Evolutionary conservation across 306 rosid genomes (phyloP).

Genomic region (Lotus japonicus): DNA sequence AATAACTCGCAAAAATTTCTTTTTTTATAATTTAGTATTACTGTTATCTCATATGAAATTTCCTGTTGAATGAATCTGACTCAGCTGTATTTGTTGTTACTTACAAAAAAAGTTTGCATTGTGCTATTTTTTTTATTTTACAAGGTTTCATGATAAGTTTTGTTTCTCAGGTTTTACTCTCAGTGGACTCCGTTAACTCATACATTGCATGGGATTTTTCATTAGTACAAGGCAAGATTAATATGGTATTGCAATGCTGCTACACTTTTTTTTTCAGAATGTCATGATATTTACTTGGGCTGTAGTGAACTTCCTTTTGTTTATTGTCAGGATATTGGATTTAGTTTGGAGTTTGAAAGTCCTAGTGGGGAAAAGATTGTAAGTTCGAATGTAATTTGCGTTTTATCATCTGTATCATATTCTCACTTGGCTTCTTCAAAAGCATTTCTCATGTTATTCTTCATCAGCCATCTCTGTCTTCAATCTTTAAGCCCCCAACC

Average conservation of each 20-base stretch:
- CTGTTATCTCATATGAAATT: neutral
- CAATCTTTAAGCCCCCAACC: neutral
- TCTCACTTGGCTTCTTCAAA: constrained; percentile 4
- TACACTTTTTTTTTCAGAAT: constrained; percentile 16
- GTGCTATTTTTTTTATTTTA: constrained; percentile 9
- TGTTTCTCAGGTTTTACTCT: constrained; percentile 53
- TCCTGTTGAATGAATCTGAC: constrained; percentile 7
- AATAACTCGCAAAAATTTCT: neutral
- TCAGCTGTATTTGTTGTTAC: neutral
- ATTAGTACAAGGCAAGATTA: constrained; percentile 79
- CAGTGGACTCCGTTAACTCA: constrained; percentile 77
- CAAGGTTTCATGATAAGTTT: neutral
- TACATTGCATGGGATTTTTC: constrained; percentile 99
- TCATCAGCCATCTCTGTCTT: neutral
- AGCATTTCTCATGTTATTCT: constrained; percentile 8
- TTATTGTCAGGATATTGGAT: constrained; percentile 78
- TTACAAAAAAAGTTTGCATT: neutral
- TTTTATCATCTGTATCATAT: neutral
- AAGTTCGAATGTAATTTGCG: constrained; percentile 27
- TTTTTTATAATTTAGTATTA: neutral
- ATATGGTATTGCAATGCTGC: constrained; percentile 60
- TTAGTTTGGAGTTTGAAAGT: constrained; percentile 72
- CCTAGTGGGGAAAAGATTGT: constrained; percentile 75
- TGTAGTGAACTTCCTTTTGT: constrained; percentile 15
- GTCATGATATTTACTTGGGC: neutral